Evolutionary conservation across 1,284 basidiomycete species (phyloP), one percentile per base, ranked within the genome.

Genomic region (Trichosporon inkin): DNA sequence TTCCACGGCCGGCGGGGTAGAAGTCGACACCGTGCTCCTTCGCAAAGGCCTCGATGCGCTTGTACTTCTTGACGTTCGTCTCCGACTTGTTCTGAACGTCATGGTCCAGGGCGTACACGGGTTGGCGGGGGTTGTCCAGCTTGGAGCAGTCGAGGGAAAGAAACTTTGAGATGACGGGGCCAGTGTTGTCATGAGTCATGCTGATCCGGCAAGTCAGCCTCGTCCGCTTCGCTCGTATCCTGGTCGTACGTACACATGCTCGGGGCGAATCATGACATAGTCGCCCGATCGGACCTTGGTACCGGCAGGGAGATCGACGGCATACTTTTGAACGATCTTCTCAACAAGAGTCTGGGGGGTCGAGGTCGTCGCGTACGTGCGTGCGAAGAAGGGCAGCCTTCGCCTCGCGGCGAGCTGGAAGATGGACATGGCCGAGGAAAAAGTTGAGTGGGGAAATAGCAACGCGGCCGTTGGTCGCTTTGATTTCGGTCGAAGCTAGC

Each of bases 101-200:
- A 78, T 99, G 95, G 75, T 99, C 95, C 40, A 99, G 85, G 1
- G 95, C 94, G 80, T 97, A 98, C 37, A 99, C 93, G 4, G 90
- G 88, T 66, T 76, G 75, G 51, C 81, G 82, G 3, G 89, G 85
- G 73, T 95, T 86, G 67, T 87, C 82, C 66, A 99, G 88, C 66
- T 84, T 85, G 6, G 87, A 93, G 53, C 92, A 95, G 19, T 92
- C 92, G 65, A 99, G 92, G 6, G 92, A 92, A 63, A 90, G 89
- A 83, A 99, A 99, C 78, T 95, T 95, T 73, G 89, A 88, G 64
- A 99, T 96, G 68, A 98, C 94, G 3, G 95, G 95, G 0, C 94
- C 95, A 11, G 95, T 99, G 78, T 99, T 99, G 76, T 99, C 93
- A 72, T 96, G 92, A 2, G 91, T 94, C 91, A 95, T 94, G 64